A percentile compares a stretch with the other conserved stretches of the same genome.
Evolutionary conservation across 371 early-diverging fungal species (phyloP).

Genomic region (Lichtheimia ramosa): DNA sequence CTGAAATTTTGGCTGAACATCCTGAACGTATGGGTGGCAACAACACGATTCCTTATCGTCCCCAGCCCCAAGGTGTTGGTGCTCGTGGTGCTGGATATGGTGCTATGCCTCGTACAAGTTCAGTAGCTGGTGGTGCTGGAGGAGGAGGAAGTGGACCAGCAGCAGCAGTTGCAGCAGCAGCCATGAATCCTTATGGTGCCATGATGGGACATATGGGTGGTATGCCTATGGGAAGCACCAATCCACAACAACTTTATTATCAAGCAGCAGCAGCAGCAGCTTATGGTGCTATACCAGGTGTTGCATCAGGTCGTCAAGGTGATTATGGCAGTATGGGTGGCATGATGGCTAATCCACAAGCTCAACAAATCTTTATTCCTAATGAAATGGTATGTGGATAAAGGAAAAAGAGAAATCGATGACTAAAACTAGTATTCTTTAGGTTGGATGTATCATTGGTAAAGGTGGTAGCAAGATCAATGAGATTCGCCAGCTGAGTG

Average conservation of each 20-base stretch:
- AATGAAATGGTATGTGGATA: slow-evolving; percentile 66
- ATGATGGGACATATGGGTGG: slow-evolving; percentile 39
- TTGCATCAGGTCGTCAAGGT: slow-evolving; percentile 14
- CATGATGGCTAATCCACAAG: slow-evolving; percentile 42
- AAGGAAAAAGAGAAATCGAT: not conserved
- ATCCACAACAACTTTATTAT: slow-evolving; percentile 37
- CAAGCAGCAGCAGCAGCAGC: slow-evolving; percentile 23
- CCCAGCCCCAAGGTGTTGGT: slow-evolving; percentile 42
- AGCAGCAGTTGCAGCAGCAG: slow-evolving; percentile 21
- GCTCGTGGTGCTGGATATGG: slow-evolving; percentile 8
- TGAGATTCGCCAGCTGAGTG: slow-evolving; percentile 76
- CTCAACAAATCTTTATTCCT: slow-evolving; percentile 83
- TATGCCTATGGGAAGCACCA: slow-evolving; percentile 38
- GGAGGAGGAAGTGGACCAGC: slow-evolving; percentile 9
- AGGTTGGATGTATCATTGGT: slow-evolving; percentile 85
- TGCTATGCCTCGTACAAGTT: not conserved
- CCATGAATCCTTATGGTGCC: slow-evolving; percentile 27
- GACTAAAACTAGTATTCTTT: not conserved
- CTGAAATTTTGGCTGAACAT: slow-evolving; percentile 63
- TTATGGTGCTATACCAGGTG: slow-evolving; percentile 20
- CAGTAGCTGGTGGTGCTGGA: slow-evolving; percentile 4
- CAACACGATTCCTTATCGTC: slow-evolving; percentile 58
- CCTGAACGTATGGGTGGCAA: slow-evolving; percentile 44
- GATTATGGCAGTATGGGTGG: slow-evolving; percentile 28
- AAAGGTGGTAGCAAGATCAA: slow-evolving; percentile 86